Evolutionary conservation across 2,329 filamentous ascomycete genomes (phyloP), one percentile per base, ranked within the genome.

Genomic region (Eutypa lata): DNA sequence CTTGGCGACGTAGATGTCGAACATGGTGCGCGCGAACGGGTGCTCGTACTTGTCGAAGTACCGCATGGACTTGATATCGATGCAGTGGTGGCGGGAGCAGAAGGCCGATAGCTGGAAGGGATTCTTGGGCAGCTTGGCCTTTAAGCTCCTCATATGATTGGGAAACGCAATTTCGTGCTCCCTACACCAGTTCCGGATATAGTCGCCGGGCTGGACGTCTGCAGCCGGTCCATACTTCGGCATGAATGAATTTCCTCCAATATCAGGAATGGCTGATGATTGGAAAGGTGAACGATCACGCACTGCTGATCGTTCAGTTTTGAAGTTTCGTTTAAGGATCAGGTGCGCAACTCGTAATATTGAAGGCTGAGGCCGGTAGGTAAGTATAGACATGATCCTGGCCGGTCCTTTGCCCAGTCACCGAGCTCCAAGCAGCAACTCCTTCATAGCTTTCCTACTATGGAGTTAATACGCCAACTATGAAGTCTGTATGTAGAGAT

Each of bases 111-210:
- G 11, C 8, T 53, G 50, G 55, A 40, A 56, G n/a, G 48, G 47
- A 31, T 64, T 64, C 7, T 11, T 3, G 19, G 3, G n/a, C 26
- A 55, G 21, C n/a, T 44, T 60, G 35, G 49, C 2, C n/a, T 42
- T 55, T 7, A 59, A 14, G n/a, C 14, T 8, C 7, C 51, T 47
- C 37, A 61, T 11, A 10, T 31, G n/a, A 1, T 13, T 21, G 7
- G 64, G 58, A 13, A 65, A 57, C 4, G 13, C 38, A 38, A 83
- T 74, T 14, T 73, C 64, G 66, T 78, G 77, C 55, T 79, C 69
- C 55, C 76, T 76, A 64, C 47, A 61, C n/a, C 59, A 42, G 3
- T 49, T 48, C 8, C 45, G 2, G 40, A 65, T 47, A 50, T 58
- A 51, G 3, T 55, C 21, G 31, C 61, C 55, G 4, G 62, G 57